A percentile compares a stretch with the other conserved stretches of the same genome.
Evolutionary conservation across 2,329 filamentous ascomycete species (phyloP).

Genomic region (Pyrenophora graminea): DNA sequence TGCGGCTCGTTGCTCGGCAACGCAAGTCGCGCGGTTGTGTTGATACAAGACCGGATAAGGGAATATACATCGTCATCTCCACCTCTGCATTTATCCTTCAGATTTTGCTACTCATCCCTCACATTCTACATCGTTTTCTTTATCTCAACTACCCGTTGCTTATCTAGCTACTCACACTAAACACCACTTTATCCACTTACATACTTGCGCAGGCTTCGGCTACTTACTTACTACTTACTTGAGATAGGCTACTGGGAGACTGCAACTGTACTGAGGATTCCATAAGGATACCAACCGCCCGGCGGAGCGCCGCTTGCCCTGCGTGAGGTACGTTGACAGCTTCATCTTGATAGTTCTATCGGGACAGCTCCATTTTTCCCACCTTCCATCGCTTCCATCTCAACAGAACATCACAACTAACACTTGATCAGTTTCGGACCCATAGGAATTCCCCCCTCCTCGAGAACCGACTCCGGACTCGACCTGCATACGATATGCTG

Average conservation of each 20-base stretch:
- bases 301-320: conserved; percentile 79
- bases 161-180: conserved; percentile 14
- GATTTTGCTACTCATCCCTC: conserved; percentile 29
- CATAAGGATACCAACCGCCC: conserved; percentile 61
- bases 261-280: conserved; percentile 50
- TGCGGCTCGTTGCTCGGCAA: conserved; percentile 34
- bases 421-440: conserved; percentile 45
- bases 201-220: conserved; percentile 36
- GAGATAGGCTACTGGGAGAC: conserved; percentile 46
- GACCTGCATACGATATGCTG: conserved; percentile 76
- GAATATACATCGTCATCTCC: conserved; percentile 35
- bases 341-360: background rate
- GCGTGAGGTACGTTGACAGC: conserved; percentile 68
- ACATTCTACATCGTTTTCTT: conserved; percentile 26
- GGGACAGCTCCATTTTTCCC: background rate
- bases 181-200: conserved; percentile 10
- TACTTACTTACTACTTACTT: conserved; percentile 44
- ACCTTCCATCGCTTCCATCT: background rate
- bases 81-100: conserved; percentile 28
- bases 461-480: conserved; percentile 65
- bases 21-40: conserved; percentile 26
- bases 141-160: conserved; percentile 23
- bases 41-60: conserved; percentile 30
- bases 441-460: conserved; percentile 42
- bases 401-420: conserved; percentile 25